phyloP scores from a whole-genome alignment of 257 asterid genomes.

The Scutellaria barbata region DNA sequence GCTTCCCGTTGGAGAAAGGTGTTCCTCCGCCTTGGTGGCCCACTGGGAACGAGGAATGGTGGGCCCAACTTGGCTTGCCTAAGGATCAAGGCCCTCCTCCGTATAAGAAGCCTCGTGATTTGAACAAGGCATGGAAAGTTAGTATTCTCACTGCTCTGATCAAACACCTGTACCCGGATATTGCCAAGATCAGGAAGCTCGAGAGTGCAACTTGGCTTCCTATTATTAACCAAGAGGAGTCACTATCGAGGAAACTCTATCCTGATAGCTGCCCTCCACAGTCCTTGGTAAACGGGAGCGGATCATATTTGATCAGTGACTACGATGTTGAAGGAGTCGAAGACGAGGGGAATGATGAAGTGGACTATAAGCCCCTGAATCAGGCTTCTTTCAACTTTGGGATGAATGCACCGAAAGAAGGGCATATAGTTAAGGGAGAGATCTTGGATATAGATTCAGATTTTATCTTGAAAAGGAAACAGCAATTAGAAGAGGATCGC shows the following conservation, averaged over 20 bases:
- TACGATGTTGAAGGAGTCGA: slow-evolving; percentile 51
- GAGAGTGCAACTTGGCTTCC: slow-evolving; percentile 60
- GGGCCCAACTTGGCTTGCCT: slow-evolving; percentile 43
- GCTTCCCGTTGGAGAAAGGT: slow-evolving; percentile 58
- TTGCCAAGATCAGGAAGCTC: slow-evolving; percentile 52
- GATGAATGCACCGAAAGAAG: slow-evolving; percentile 8
- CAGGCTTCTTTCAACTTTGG: slow-evolving; percentile 23
- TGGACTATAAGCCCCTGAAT: slow-evolving; percentile 39
- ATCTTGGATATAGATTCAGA: slow-evolving; percentile 40
- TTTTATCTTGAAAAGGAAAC: slow-evolving; percentile 48
- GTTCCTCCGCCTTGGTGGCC: slow-evolving; percentile 77
- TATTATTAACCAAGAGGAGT: slow-evolving; percentile 51
- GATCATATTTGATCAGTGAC: slow-evolving; percentile 38
- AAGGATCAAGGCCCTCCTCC: slow-evolving; percentile 56
- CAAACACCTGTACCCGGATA: slow-evolving; percentile 59
- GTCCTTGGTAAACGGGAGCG: slow-evolving; percentile 31
- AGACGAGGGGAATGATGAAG: slow-evolving; percentile 33
- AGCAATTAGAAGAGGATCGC: slow-evolving; percentile 29
- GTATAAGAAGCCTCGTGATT: slow-evolving; percentile 63
- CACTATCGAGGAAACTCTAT: slow-evolving; percentile 37
- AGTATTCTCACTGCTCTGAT: slow-evolving; percentile 56
- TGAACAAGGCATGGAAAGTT: slow-evolving; percentile 62
- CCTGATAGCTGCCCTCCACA: slow-evolving; percentile 37
- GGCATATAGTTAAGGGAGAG: slow-evolving; percentile 44
- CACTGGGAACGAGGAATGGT: slow-evolving; percentile 61